phyloP scores from a whole-genome alignment of 306 rosid genomes.

The Pyrus communis region DNA sequence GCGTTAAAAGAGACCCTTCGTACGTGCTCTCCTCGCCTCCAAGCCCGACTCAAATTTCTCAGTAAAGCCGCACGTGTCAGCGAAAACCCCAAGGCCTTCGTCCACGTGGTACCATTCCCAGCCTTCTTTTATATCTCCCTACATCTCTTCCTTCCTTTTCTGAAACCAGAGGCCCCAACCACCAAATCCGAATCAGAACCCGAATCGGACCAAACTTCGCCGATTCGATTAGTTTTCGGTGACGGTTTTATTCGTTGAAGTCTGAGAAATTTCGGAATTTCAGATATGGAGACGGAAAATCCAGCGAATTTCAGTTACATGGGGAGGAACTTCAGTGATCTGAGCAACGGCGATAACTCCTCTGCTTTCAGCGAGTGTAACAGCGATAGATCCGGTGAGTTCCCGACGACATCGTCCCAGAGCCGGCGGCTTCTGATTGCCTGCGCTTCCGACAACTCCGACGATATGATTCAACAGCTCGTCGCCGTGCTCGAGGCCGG shows the following conservation, averaged over 20 bases:
- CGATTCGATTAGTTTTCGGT: neutral
- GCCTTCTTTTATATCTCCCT: neutral
- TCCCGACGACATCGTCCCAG: slow-evolving; percentile 53
- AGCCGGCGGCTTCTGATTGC: slow-evolving; percentile 51
- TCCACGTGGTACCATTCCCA: slow-evolving; percentile 25
- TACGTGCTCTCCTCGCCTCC: slow-evolving; percentile 32
- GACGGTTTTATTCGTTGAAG: slow-evolving; percentile 1
- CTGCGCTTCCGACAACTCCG: slow-evolving; percentile 76
- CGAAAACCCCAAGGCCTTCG: slow-evolving; percentile 4
- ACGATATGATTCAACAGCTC: slow-evolving; percentile 65
- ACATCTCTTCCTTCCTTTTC: neutral
- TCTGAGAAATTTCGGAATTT: neutral
- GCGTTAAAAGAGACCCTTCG: slow-evolving; percentile 50
- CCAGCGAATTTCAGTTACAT: slow-evolving; percentile 31
- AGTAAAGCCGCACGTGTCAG: slow-evolving; percentile 52
- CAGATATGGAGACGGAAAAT: slow-evolving; percentile 47
- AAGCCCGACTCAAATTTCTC: slow-evolving; percentile 16
- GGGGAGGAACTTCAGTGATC: slow-evolving; percentile 52
- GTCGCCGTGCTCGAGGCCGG: slow-evolving; percentile 59
- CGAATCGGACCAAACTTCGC: neutral
- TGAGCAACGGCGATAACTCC: slow-evolving; percentile 41
- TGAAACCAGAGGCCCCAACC: neutral
- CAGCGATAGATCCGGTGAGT: slow-evolving; percentile 96
- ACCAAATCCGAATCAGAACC: neutral
- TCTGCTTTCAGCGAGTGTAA: slow-evolving; percentile 92